Evolutionary conservation across 139 green algal genomes (phyloP).

Genomic region (Marvania coccoides): DNA sequence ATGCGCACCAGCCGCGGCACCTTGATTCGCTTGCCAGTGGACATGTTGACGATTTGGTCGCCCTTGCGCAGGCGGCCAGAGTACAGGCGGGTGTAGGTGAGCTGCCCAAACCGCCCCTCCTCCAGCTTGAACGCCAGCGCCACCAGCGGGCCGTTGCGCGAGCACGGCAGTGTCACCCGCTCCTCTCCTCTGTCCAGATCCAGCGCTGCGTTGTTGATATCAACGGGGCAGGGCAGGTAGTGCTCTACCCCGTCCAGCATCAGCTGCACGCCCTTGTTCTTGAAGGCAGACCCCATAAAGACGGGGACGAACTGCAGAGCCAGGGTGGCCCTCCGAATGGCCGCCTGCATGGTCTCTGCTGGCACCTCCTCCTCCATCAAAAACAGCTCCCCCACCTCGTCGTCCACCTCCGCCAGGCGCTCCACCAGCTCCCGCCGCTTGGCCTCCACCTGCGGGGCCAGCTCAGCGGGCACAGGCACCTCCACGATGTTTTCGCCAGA

Average conservation of each 20-base stretch:
- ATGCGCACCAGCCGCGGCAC: slow-evolving; percentile 89
- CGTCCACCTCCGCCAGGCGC: slow-evolving; percentile 75
- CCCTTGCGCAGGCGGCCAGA: slow-evolving; percentile 73
- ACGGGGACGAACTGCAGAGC: slow-evolving; percentile 77
- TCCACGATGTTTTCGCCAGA: slow-evolving; percentile 60
- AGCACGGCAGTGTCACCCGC: slow-evolving; percentile 47
- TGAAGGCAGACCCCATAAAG: slow-evolving; percentile 86
- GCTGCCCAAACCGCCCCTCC: slow-evolving; percentile 94
- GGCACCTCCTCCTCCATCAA: slow-evolving; percentile 71
- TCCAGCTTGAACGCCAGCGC: slow-evolving; percentile 97
- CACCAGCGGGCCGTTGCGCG: slow-evolving; percentile 46
- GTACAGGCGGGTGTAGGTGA: slow-evolving; percentile 98
- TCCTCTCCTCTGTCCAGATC: slow-evolving; percentile 61
- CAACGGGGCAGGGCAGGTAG: slow-evolving; percentile 83
- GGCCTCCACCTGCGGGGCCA: slow-evolving; percentile 50
- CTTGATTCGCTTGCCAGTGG: slow-evolving; percentile 63
- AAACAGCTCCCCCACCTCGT: slow-evolving; percentile 87
- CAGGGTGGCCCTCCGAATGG: slow-evolving; percentile 59
- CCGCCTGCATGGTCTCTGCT: slow-evolving; percentile 53
- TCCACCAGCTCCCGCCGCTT: slow-evolving; percentile 67
- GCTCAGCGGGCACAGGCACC: slow-evolving; percentile 59
- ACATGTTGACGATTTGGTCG: slow-evolving; percentile 71
- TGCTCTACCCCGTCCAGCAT: slow-evolving; percentile 83
- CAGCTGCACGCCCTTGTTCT: slow-evolving; percentile 62
- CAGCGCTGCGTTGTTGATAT: slow-evolving; percentile 64